Evolutionary conservation across 371 early-diverging fungal genomes (phyloP).

Genomic region (Circinella minor): DNA sequence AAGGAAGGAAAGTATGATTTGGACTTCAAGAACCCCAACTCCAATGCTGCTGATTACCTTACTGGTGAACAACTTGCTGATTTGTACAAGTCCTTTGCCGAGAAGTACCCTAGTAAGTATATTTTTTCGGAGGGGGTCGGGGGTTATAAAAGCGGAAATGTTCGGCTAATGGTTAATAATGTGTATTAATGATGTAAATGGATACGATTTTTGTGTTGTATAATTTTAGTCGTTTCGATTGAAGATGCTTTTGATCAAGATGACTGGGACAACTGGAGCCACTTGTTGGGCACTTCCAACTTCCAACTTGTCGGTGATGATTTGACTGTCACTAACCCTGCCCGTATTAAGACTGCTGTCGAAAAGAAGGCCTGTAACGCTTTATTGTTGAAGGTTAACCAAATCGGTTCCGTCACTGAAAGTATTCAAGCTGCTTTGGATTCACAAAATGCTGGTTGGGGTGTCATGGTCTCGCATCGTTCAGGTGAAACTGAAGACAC

Average conservation of each 20-base stretch:
- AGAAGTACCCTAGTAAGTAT: conserved; percentile 85
- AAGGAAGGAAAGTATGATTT: conserved; percentile 96
- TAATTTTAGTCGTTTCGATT: conserved; percentile 81
- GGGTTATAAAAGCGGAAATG: conserved; percentile 6
- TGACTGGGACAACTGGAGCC: conserved; percentile 95
- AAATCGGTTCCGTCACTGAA: conserved; percentile 98
- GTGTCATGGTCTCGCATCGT: conserved; percentile 99
- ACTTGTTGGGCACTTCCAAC: conserved; percentile 70
- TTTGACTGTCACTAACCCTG: conserved; percentile 98
- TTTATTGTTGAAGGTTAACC: conserved; percentile 99
- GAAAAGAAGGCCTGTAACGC: conserved; percentile 96
- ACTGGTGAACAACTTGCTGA: conserved; percentile 85
- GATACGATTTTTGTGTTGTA: not conserved
- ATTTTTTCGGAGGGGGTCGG: not conserved
- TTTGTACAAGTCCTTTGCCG: conserved; percentile 84
- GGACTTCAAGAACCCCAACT: conserved; percentile 94
- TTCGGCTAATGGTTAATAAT: conserved; percentile 13
- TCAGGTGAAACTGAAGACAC: conserved; percentile 99
- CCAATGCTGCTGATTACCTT: conserved; percentile 79
- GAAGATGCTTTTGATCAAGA: conserved; percentile 99
- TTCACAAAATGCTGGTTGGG: conserved; percentile 89
- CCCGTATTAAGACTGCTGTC: conserved; percentile 89
- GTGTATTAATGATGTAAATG: too few species aligned
- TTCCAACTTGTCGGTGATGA: conserved; percentile 99
- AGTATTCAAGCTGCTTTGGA: conserved; percentile 84